phyloP scores from a whole-genome alignment of 1,284 basidiomycete species.

The Coniophora puteana region DNA sequence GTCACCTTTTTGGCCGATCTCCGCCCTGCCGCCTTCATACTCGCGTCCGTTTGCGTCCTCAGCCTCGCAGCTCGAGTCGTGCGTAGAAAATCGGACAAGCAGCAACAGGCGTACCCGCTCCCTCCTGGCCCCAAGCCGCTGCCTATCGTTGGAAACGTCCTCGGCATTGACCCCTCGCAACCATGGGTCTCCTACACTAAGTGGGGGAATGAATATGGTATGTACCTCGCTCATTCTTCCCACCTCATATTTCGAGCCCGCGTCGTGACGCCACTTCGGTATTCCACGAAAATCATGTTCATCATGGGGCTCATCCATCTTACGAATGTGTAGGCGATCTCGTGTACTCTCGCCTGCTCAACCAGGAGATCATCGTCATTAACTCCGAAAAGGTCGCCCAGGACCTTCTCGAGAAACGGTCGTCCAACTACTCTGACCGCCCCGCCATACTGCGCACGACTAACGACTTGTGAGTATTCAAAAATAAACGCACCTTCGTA shows the following conservation, averaged over 20 bases:
- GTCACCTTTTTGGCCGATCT: no score
- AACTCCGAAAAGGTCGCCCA: constrained; percentile 23
- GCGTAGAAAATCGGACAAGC: no score
- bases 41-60: no score
- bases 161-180: constrained; percentile 14
- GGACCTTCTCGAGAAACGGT: constrained; percentile 27
- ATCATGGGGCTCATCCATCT: no score
- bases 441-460: constrained; percentile 22
- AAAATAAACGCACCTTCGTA: not conserved
- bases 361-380: constrained; percentile 25
- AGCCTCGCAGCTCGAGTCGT: no score
- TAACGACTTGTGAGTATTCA: constrained; percentile 22
- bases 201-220: constrained; percentile 22
- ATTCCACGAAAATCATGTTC: no score
- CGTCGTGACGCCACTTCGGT: no score
- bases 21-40: no score
- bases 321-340: constrained; percentile 16
- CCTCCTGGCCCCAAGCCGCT: constrained; percentile 24
- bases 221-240: not conserved
- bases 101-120: no score
- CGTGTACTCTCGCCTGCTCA: constrained; percentile 23
- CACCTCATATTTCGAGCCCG: no score
- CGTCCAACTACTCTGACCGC: constrained; percentile 26
- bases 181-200: constrained; percentile 26
- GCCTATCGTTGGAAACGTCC: constrained; percentile 23